Evolutionary conservation across 1,284 basidiomycete species (phyloP), one percentile per base, ranked within the genome.

Genomic region (Tilletia horrida): DNA sequence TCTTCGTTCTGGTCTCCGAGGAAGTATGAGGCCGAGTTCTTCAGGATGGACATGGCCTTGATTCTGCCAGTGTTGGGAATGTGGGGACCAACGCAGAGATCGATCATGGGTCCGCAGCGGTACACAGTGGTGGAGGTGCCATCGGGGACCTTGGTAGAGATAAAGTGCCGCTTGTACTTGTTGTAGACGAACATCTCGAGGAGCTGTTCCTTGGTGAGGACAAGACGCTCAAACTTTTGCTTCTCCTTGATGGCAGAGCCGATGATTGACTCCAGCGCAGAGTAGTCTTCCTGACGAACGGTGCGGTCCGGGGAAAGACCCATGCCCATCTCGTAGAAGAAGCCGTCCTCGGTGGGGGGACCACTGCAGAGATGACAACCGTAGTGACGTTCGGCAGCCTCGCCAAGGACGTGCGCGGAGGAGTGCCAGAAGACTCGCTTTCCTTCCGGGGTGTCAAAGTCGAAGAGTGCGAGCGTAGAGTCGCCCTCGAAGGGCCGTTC

Each of bases 171-270:
- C 85, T 99, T 99, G 86, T 97, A 99, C 84, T 94, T 96, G 86
- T 98, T 99, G 85, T 98, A 99, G 92, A 86, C 86, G 85, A 99
- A 99, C 95, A 99, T 97, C 84, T 97, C 89, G 63, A 97, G 85
- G 6, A 99, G 86, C 48, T 90, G 89, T 84, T 97, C 92, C 84
- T 98, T 99, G 40, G 92, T 88, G 61, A 97, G 88, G 44, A 94
- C 89, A 29, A 97, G 85, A 61, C 96, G 89, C 83, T 98, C 94
- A 76, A 99, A 99, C 82, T 90, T 90, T 84, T 98, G 96, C 84
- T 92, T 96, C 74, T 97, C 94, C 85, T 97, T 97, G 83, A 97
- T 87, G 3, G 91, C 93, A 65, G 85, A 85, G 80, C 95, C 93
- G 13, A 90, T 86, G 11, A 97, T 82, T 74, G 93, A 93, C 82